Evolutionary conservation across 2,329 filamentous ascomycete genomes (phyloP), one percentile per base, ranked within the genome.

Genomic region (Fusarium dimerum): DNA sequence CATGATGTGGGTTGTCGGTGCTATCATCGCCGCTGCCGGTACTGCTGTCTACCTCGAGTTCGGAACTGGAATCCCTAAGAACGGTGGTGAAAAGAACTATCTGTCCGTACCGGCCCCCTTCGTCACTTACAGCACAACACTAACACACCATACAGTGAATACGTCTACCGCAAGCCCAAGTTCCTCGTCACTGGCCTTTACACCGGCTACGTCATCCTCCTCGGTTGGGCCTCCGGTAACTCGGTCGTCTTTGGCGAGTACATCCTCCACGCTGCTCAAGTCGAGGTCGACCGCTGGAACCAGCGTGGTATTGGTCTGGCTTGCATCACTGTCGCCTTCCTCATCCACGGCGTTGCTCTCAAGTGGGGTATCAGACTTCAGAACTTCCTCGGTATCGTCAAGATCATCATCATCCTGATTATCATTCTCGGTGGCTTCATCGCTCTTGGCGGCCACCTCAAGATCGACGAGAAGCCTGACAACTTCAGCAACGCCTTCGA

Each of bases 171-270:
- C 36, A 78, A 75, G 59, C 85, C 85, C 2, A 77, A 74, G 60
- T 86, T 86, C 65, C 76, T 88, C 9, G 78, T 76, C 43, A 87
- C 84, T 8, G 79, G 77, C 13, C 71, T 87, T 50, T 87, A 86
- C 68, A 74, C 78, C 5, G 78, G 80, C 30, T 87, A 87, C 55
- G 80, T 86, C 12, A 64, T 88, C 26, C 76, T 88, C 1, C 78
- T 88, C 16, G 83, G 81, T 12, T 88, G 84, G 83, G 83, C 84
- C 0, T 82, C 81, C 7, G 82, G 82, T 13, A 89, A 89, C 68
- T 86, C 81, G 1, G 82, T 89, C 56, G 79, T 88, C 39, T 88
- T 89, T 57, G 85, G 85, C 54, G 84, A 88, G 66, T 89, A 89
- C 68, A 83, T 89, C 51, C 77, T 89, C 2, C 78, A 86, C 63